A percentile compares a stretch with the other conserved stretches of the same genome.
Evolutionary conservation across 768 basidiomycete genomes (phyloP).

Genomic region (Mycena maculata): DNA sequence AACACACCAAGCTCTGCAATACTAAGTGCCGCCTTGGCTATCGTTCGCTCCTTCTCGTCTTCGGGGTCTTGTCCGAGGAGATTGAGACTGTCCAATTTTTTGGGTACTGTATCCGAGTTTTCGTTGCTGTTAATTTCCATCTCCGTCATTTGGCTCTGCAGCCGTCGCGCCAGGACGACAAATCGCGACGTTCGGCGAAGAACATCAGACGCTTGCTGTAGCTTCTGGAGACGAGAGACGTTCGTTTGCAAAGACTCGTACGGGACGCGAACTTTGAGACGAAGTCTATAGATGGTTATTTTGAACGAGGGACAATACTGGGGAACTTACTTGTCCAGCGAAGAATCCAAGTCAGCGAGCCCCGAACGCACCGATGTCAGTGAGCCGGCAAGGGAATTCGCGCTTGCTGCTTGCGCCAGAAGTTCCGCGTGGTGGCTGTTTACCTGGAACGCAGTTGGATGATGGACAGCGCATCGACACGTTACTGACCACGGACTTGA

Average conservation of each 20-base stretch:
- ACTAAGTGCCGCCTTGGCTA: constrained; percentile 94
- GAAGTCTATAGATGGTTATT: constrained; percentile 65
- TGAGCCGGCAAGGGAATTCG: constrained; percentile 77
- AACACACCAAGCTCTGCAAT: constrained; percentile 89
- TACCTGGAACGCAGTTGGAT: constrained; percentile 61
- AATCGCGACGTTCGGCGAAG: constrained; percentile 89
- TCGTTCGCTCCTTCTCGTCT: constrained; percentile 86
- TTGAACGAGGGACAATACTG: constrained; percentile 18
- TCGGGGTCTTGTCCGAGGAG: constrained; percentile 56
- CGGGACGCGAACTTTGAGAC: constrained; percentile 86
- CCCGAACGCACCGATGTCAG: constrained; percentile 75
- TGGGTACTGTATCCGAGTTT: constrained; percentile 7
- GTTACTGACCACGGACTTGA: constrained; percentile 79
- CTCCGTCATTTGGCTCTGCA: constrained; percentile 88
- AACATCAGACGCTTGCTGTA: constrained; percentile 87
- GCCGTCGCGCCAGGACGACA: constrained; percentile 80
- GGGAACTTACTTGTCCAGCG: constrained; percentile 76
- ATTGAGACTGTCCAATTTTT: constrained; percentile 26
- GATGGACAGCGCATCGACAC: not conserved
- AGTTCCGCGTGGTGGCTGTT: constrained; percentile 85
- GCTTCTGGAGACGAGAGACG: constrained; percentile 78
- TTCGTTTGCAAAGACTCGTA: constrained; percentile 79
- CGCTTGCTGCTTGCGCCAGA: constrained; percentile 82
- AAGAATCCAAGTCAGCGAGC: constrained; percentile 77
- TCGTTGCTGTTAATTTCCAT: constrained; percentile 53